Evolutionary conservation across 1,139 yeast species (phyloP).

Genomic region (Hyphopichia khmerensis): DNA sequence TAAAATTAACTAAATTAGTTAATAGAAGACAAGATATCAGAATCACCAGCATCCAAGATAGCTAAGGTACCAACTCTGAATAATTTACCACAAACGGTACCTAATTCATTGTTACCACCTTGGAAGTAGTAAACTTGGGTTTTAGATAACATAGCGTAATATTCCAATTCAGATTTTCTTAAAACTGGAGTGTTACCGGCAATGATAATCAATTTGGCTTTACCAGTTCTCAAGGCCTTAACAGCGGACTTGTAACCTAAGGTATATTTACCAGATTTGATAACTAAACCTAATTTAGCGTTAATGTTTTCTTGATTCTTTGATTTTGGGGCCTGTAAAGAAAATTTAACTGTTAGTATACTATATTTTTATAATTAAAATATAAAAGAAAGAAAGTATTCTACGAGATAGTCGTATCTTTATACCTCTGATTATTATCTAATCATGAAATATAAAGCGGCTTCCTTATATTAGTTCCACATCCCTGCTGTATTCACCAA

Average conservation of each 20-base stretch:
- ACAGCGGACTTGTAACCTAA: slow-evolving; percentile 99
- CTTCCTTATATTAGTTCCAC: not conserved
- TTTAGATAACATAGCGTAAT: slow-evolving; percentile 99
- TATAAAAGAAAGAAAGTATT: not conserved
- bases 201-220: slow-evolving; percentile 96
- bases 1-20: slow-evolving; percentile 13
- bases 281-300: slow-evolving; percentile 96
- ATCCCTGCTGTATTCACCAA: too few species aligned
- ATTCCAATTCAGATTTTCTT: slow-evolving; percentile 99
- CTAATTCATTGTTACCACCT: slow-evolving; percentile 99
- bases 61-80: slow-evolving; percentile 99
- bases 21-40: slow-evolving; percentile 82
- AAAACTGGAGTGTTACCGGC: slow-evolving; percentile 99
- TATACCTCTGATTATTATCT: slow-evolving; percentile 4
- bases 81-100: slow-evolving; percentile 99
- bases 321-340: slow-evolving; percentile 91
- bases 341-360: slow-evolving; percentile 34
- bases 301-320: slow-evolving; percentile 92
- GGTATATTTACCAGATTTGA: slow-evolving; percentile 99
- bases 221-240: slow-evolving; percentile 98
- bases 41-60: slow-evolving; percentile 98
- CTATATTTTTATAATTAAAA: not conserved
- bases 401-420: slow-evolving; percentile 2
- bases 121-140: slow-evolving; percentile 98
- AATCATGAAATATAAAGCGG: not conserved